phyloP scores from a whole-genome alignment of 2,329 filamentous ascomycete genomes.

The Tolypocladium sp. region DNA sequence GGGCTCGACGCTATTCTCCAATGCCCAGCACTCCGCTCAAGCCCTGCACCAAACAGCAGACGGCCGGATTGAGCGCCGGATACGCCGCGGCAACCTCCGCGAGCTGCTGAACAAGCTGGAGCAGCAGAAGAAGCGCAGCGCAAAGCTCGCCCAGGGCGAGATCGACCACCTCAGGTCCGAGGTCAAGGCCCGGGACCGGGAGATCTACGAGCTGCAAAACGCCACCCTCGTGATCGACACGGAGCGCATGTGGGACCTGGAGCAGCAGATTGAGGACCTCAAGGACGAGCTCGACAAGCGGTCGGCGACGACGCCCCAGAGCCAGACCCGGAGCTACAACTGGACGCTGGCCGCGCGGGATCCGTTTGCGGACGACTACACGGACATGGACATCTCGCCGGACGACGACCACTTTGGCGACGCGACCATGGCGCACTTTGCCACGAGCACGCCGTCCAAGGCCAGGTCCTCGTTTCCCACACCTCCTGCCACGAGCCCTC shows the following conservation, averaged over 20 bases:
- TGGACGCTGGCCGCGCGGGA: conserved; percentile 44
- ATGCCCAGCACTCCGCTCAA: conserved; percentile 18
- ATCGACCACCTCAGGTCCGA: conserved; percentile 38
- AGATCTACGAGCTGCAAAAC: conserved; percentile 43
- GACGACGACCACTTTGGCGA: conserved; percentile 36
- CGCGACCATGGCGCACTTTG: conserved; percentile 38
- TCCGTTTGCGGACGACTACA: conserved; percentile 33
- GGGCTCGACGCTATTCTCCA: conserved; percentile 11
- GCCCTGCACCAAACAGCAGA: conserved; percentile 46
- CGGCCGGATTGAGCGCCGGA: conserved; percentile 46
- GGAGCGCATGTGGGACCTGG: conserved; percentile 31
- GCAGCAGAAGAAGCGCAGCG: conserved; percentile 32
- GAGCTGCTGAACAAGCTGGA: conserved; percentile 48
- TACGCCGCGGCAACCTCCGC: conserved; percentile 46
- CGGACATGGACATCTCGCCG: conserved; percentile 16
- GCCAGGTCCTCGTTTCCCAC: conserved; percentile 41
- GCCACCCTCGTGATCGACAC: conserved; percentile 40
- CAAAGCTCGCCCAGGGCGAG: conserved; percentile 32
- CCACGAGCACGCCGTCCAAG: conserved; percentile 41
- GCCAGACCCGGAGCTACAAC: conserved; percentile 22
- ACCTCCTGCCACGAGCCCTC: conserved; percentile 45
- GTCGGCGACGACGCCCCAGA: conserved; percentile 3
- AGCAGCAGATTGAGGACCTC: conserved; percentile 28
- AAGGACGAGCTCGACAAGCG: conserved; percentile 20
- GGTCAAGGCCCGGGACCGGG: conserved; percentile 39